Base-by-base conservation (phyloP, 1,284 basidiomycete species). In the Rhodotorula sp. region DNA sequence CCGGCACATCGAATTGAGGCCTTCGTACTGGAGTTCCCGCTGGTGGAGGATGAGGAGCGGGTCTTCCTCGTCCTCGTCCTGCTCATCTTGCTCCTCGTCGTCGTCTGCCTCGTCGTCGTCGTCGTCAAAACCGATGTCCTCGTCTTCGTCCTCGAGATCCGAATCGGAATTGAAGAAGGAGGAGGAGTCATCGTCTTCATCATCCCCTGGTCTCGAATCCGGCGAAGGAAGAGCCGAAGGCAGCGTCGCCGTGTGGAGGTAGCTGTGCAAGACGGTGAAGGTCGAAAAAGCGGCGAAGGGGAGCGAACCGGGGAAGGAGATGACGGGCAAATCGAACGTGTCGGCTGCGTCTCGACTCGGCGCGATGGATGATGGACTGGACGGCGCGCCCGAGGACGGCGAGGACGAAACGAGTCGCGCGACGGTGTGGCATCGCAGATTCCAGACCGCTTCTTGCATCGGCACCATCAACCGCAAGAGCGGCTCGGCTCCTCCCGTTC, bases 241-340 rank as follows among this genome's bases (percentile, higher is more conserved):
- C 8, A 60, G 54, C 14, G 54, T n/a, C 19, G 55, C 63, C 23
- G 68, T 59, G 54, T 69, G 56, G 14, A 69, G n/a, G 55, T 28
- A 70, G 23, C 58, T 26, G 65, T 70, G 69, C 15, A 71, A n/a
- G 45, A 52, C 16, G 1, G 57, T 5, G 49, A 67, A 64, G 31
- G 66, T 52, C 3, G 23, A 5, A 2, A 60, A 34, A 18, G 62
- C 55, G 19, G 69, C 59, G 5, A 63, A 38, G 8, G 38, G 34
- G 34, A 67, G 48, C 16, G 55, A 50, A 7, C 14, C 10, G 12
- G 54, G 54, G 2, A 55, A 18, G 1, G 58, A 21, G 7, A 67
- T 8, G 38, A 70, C 38, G 5, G 69, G 69, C 19, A 70, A 65
- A 5, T 34, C 16, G n/a, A 60, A 54, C 19, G 54, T 28, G 7